phyloP scores from a whole-genome alignment of 2,329 filamentous ascomycete species.

The Exophiala mesophila region DNA sequence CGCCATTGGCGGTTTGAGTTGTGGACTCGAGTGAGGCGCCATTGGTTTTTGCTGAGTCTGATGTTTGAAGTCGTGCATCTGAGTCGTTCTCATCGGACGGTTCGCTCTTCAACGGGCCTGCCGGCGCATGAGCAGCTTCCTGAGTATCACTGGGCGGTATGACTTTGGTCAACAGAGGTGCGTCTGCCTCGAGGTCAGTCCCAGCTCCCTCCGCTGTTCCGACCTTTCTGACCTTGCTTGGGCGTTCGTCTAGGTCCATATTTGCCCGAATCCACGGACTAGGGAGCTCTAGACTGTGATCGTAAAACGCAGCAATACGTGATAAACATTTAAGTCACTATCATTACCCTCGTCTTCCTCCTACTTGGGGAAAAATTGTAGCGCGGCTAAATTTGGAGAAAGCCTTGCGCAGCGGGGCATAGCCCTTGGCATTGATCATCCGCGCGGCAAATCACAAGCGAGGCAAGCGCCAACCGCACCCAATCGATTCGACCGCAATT shows the following conservation, averaged over 20 bases:
- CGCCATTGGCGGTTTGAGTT: conserved; percentile 2
- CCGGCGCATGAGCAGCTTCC: background rate
- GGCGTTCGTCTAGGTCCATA: conserved; percentile 54
- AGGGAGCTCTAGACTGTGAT: too few species aligned
- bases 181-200: background rate
- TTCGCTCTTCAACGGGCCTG: conserved; percentile 11
- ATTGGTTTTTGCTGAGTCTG: too few species aligned
- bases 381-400: background rate
- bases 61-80: conserved; percentile 21
- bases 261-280: too few species aligned
- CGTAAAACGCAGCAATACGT: too few species aligned
- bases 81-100: conserved; percentile 20
- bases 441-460: too few species aligned
- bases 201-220: conserved; percentile 20
- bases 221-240: conserved; percentile 52
- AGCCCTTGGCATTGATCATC: too few species aligned
- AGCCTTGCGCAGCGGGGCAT: too few species aligned
- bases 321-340: too few species aligned
- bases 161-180: background rate
- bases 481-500: conserved; percentile 13
- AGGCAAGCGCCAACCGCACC: background rate
- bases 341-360: background rate
- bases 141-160: too few species aligned
- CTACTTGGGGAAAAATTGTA: background rate
- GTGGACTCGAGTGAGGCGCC: too few species aligned